These are phyloP conservation scores for Aspergillus avenaceus DNA, from an alignment of 495 filamentous ascomycete species.

Conservation along the genomic window DNA sequence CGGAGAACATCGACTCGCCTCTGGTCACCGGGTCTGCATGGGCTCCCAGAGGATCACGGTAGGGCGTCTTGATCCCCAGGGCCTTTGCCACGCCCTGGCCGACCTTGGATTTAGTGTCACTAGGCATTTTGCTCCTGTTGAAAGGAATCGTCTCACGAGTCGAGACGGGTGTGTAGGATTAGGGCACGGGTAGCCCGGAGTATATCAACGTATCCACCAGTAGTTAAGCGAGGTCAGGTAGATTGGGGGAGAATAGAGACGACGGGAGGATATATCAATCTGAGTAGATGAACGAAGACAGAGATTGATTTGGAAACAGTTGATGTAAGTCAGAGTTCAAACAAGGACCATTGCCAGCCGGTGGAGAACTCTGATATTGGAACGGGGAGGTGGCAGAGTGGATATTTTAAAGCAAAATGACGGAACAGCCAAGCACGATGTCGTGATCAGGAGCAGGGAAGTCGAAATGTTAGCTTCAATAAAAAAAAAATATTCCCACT, in stretches of 20 bases:
- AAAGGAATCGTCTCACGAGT: constrained; percentile 7
- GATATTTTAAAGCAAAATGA: constrained; percentile 16
- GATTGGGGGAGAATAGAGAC: not conserved
- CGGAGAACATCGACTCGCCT: constrained; percentile 76
- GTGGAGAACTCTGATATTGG: constrained; percentile 3
- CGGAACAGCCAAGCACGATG: constrained; percentile 18
- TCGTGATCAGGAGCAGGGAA: constrained; percentile 23
- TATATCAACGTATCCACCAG: not conserved
- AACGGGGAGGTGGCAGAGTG: constrained; percentile 2
- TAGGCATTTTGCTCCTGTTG: constrained; percentile 29
- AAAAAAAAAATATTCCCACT: constrained; percentile 3
- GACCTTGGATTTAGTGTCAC: constrained; percentile 47
- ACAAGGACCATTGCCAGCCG: constrained; percentile 9
- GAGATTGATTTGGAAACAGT: not conserved
- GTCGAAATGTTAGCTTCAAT: constrained; percentile 12
- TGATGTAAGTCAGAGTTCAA: constrained; percentile 3
- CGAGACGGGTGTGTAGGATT: not conserved
- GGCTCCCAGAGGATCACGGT: constrained; percentile 49
- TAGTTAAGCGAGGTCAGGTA: not conserved
- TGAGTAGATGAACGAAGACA: too few species aligned
- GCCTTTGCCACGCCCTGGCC: constrained; percentile 73
- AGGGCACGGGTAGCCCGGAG: not conserved
- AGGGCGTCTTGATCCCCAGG: constrained; percentile 81
- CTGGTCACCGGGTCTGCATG: constrained; percentile 53
- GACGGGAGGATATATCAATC: too few species aligned